Evolutionary conservation across 2,329 filamentous ascomycete species (phyloP).

Genomic region (Phialocephala subalpina): DNA sequence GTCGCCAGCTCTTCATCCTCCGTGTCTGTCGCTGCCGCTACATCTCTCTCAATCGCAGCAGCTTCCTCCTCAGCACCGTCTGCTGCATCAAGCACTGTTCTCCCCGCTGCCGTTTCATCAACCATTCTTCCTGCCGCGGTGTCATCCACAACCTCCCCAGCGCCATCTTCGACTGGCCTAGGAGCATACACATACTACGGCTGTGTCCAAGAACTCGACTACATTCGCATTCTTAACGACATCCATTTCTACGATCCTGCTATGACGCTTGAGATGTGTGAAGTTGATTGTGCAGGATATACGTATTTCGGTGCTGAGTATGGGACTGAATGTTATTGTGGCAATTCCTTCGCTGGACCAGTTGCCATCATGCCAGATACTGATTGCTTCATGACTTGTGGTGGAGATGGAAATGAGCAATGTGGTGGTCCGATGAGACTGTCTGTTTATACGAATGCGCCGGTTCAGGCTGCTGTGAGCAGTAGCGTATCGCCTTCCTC

Average conservation of each 20-base stretch:
- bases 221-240: conserved; percentile 46
- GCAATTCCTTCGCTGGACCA: conserved; percentile 29
- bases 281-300: conserved; percentile 47
- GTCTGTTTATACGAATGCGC: conserved; percentile 30
- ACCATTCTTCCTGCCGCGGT: not conserved
- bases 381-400: conserved; percentile 25
- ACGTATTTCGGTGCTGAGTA: conserved; percentile 55
- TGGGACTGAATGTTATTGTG: conserved; percentile 47
- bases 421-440: conserved; percentile 41
- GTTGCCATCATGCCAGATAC: not conserved
- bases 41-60: not conserved
- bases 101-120: conserved; percentile 4
- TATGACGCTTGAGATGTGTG: conserved; percentile 54
- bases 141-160: conserved; percentile 17
- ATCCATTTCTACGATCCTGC: conserved; percentile 49
- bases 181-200: conserved; percentile 48
- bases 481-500: not conserved
- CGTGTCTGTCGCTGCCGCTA: not conserved
- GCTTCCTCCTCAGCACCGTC: too few relatives aligned
- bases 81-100: not conserved
- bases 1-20: not conserved
- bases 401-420: conserved; percentile 36
- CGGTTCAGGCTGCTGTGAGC: not conserved
- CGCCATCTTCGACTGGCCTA: conserved; percentile 18
- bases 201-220: conserved; percentile 46